Percentiles rank a stretch among this genome's conserved stretches.
Evolutionary conservation across 768 basidiomycete genomes (phyloP).

Genomic region (Royoungia palumana): DNA sequence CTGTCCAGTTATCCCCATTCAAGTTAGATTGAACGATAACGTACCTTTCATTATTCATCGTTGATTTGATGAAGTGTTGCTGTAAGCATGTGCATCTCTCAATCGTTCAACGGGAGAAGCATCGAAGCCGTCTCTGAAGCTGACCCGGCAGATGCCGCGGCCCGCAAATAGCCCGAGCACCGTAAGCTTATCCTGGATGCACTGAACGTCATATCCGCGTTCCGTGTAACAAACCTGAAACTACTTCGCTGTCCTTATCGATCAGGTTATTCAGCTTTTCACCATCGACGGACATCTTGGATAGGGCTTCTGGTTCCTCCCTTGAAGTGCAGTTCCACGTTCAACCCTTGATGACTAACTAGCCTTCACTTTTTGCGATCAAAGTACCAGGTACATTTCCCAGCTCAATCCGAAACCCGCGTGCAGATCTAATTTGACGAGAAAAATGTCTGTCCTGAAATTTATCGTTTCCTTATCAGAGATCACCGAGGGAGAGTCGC

Average conservation of each 20-base stretch:
- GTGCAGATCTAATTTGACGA: not conserved
- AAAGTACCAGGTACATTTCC: not conserved
- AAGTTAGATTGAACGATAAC: not conserved
- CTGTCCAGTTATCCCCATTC: not conserved
- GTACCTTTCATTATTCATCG: not conserved
- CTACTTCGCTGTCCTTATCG: conserved; percentile 1
- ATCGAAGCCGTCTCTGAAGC: not conserved
- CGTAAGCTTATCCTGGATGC: not conserved
- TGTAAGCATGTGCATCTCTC: no score
- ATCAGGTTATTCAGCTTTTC: not conserved
- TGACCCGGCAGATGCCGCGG: conserved; percentile 15
- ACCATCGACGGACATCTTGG: no score
- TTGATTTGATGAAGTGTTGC: not conserved
- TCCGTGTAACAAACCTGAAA: conserved; percentile 9
- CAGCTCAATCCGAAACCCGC: not conserved
- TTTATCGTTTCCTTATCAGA: conserved; percentile 42
- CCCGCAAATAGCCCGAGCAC: not conserved
- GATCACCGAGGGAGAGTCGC: conserved; percentile 37
- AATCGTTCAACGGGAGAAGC: not conserved
- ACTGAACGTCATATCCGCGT: conserved; percentile 3
- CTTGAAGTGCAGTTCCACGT: no score
- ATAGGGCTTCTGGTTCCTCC: no score
- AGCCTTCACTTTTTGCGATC: not conserved
- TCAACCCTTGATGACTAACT: not conserved
- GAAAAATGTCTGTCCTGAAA: conserved; percentile 15